Percentiles rank a stretch among this genome's conserved stretches.
phyloP scores from a whole-genome alignment of 2,329 filamentous ascomycete genomes.

The Nemania diffusa region DNA sequence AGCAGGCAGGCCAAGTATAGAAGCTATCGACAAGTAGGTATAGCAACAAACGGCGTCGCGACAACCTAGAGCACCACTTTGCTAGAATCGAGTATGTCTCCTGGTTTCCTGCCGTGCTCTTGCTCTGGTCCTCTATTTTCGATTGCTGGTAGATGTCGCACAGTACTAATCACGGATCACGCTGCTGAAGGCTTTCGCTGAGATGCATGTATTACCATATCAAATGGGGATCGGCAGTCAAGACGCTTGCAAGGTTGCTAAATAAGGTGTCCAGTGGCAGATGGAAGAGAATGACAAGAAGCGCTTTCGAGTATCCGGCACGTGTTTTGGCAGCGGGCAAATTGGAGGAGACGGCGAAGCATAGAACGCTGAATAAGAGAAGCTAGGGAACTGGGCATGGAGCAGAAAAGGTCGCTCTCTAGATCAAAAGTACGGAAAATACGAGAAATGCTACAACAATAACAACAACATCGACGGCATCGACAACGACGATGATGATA shows the following conservation, averaged over 20 bases:
- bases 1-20: background rate
- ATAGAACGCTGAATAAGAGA: background rate
- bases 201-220: background rate
- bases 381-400: background rate
- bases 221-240: background rate
- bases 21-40: background rate
- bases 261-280: background rate
- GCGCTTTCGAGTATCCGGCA: background rate
- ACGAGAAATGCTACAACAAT: background rate
- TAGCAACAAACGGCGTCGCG: background rate
- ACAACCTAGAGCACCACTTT: background rate
- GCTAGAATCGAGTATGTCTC: background rate
- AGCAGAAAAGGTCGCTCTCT: background rate
- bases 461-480: background rate
- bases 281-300: constrained; percentile 5
- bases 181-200: background rate
- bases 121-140: background rate
- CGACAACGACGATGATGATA: background rate
- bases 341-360: background rate
- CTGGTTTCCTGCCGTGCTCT: background rate
- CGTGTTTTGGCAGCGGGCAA: constrained; percentile 8
- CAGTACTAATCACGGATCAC: background rate
- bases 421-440: background rate
- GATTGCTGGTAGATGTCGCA: background rate
- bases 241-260: background rate